Evolutionary conservation across 176 grass and related monocot species (phyloP).

Genomic region (Hsuehochloa calcarea): DNA sequence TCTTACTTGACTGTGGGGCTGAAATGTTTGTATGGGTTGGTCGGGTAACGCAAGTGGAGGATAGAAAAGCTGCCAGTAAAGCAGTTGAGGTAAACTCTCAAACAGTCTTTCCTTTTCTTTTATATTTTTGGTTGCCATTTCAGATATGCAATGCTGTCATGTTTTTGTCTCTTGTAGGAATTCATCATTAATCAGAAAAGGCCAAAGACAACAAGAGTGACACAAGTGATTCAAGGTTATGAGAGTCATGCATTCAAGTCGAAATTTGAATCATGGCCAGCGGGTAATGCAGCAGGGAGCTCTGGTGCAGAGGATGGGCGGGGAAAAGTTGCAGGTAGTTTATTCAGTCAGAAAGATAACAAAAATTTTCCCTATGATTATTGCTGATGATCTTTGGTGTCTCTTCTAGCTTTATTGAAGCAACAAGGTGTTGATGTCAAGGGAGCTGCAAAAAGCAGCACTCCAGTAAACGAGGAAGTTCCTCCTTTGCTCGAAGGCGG

Average conservation of each 20-base stretch:
- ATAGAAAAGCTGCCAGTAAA: constrained; percentile 87
- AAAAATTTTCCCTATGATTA: background rate
- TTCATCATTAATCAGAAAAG: constrained; percentile 75
- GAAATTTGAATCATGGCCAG: constrained; percentile 93
- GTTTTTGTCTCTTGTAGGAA: constrained; percentile 54
- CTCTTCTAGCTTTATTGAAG: constrained; percentile 79
- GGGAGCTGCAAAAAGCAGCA: constrained; percentile 58
- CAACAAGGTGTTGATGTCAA: constrained; percentile 93
- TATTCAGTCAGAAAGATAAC: background rate
- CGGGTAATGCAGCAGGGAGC: constrained; percentile 49
- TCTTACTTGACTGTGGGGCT: constrained; percentile 85
- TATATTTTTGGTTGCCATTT: constrained; percentile 17
- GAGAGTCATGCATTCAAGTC: constrained; percentile 90
- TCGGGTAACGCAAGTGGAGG: constrained; percentile 82
- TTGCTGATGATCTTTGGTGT: constrained; percentile 26
- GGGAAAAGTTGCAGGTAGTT: constrained; percentile 94
- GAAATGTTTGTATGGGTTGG: constrained; percentile 97
- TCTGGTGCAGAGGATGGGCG: constrained; percentile 72
- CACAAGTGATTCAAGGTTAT: constrained; percentile 90
- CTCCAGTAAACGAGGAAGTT: constrained; percentile 85
- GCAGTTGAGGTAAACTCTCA: constrained; percentile 72
- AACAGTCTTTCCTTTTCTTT: constrained; percentile 4
- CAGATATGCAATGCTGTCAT: constrained; percentile 6
- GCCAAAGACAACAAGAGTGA: constrained; percentile 75
- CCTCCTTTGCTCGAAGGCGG: constrained; percentile 92